A percentile compares a stretch with the other conserved stretches of the same genome.
phyloP scores from a whole-genome alignment of 805 yeast genomes.

The Komagataella pseudopastoris region DNA sequence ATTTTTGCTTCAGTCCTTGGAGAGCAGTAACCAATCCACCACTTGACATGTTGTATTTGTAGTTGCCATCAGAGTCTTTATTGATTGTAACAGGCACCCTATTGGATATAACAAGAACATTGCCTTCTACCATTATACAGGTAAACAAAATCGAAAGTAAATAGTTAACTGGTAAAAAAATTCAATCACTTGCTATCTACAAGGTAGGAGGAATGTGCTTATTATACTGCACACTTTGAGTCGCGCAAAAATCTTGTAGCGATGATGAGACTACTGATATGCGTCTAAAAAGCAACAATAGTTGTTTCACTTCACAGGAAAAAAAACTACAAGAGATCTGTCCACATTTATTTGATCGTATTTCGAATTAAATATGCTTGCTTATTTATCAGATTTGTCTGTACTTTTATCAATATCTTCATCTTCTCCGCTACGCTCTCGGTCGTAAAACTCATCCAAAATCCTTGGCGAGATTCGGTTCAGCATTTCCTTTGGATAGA shows the following conservation, averaged over 20 bases:
- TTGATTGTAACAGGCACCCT: slow-evolving; percentile 89
- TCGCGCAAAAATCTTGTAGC: neutral
- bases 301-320: neutral
- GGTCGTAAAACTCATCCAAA: slow-evolving; percentile 87
- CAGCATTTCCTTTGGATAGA: slow-evolving; percentile 96
- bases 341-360: neutral
- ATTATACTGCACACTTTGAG: neutral
- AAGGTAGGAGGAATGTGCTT: neutral
- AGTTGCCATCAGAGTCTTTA: slow-evolving; percentile 45
- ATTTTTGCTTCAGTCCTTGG: slow-evolving; percentile 79
- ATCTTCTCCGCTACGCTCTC: slow-evolving; percentile 58
- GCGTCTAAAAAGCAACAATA: neutral
- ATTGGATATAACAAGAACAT: slow-evolving; percentile 86
- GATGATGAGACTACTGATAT: neutral
- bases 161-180: neutral
- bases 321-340: neutral
- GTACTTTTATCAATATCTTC: neutral
- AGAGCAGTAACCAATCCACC: slow-evolving; percentile 96
- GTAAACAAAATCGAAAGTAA: neutral
- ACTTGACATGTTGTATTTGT: slow-evolving; percentile 83
- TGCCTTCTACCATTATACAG: slow-evolving; percentile 22
- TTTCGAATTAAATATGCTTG: neutral
- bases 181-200: neutral
- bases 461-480: slow-evolving; percentile 98
- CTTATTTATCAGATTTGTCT: neutral